Evolutionary conservation across 139 green algal species (phyloP).

Genomic region (Coccomyxa sp.): DNA sequence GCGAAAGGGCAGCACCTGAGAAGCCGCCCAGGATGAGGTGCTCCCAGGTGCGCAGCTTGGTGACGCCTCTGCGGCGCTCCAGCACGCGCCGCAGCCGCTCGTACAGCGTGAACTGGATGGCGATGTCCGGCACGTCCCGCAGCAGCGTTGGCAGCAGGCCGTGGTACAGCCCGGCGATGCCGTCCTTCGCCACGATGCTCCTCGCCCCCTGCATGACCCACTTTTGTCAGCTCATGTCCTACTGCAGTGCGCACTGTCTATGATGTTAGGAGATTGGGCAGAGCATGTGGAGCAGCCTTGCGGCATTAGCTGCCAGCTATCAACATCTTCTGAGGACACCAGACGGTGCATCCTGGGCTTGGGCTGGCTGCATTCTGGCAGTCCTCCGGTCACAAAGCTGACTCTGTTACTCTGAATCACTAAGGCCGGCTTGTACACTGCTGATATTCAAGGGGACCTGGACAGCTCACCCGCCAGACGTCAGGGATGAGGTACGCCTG

Average conservation of each 20-base stretch:
- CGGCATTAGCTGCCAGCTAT: too few relatives aligned
- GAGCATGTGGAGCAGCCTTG: too few relatives aligned
- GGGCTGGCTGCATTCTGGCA: too few relatives aligned
- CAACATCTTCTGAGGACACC: too few relatives aligned
- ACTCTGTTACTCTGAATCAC: too few relatives aligned
- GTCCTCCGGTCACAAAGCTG: too few relatives aligned
- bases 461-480: slow-evolving; percentile 24
- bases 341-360: too few relatives aligned
- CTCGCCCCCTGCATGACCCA: slow-evolving; percentile 24
- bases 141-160: slow-evolving; percentile 68
- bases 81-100: slow-evolving; percentile 31
- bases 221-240: too few relatives aligned
- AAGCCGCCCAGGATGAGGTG: slow-evolving; percentile 56
- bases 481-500: slow-evolving; percentile 67
- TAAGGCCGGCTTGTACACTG: too few relatives aligned
- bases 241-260: too few relatives aligned
- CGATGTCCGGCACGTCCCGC: slow-evolving; percentile 70
- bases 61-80: neutral
- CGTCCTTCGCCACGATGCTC: slow-evolving; percentile 38
- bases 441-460: too few relatives aligned
- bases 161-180: slow-evolving; percentile 60
- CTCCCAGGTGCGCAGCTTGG: slow-evolving; percentile 37
- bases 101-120: slow-evolving; percentile 71
- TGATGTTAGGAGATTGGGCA: too few relatives aligned
- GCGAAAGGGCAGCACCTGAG: slow-evolving; percentile 12